Evolutionary conservation across 345 rosid genomes (phyloP).

Genomic region (Ceriops tagal): DNA sequence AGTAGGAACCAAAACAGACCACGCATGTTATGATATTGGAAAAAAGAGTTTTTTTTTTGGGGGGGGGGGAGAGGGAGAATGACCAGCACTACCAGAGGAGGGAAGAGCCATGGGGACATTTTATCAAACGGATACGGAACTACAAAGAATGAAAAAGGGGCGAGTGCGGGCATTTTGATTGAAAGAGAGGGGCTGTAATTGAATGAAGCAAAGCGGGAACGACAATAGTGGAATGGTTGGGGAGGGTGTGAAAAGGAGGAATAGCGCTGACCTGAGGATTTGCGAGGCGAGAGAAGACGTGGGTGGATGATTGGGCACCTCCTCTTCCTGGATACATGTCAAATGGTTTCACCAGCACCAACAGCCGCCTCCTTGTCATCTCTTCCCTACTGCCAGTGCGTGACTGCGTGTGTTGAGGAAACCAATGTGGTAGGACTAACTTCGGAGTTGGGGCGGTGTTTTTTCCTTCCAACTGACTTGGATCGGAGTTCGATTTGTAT

Average conservation of each 20-base stretch:
- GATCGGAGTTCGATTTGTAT: too few relatives aligned
- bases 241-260: not conserved
- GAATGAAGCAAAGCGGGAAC: not conserved
- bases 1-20: too few relatives aligned
- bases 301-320: not conserved
- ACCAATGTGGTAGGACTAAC: too few relatives aligned
- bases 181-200: not conserved
- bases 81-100: not conserved
- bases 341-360: conserved; percentile 73
- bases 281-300: conserved; percentile 29
- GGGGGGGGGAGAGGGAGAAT: not conserved
- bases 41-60: not conserved
- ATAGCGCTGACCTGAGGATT: conserved; percentile 43
- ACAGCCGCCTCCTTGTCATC: conserved; percentile 68
- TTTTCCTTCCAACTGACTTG: too few relatives aligned
- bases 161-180: not conserved
- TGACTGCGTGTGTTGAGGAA: too few relatives aligned
- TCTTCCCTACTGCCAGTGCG: not conserved
- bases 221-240: not conserved
- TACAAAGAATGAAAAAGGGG: not conserved
- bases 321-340: conserved; percentile 49
- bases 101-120: conserved; percentile 17
- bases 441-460: too few relatives aligned
- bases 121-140: conserved; percentile 39
- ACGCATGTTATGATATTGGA: too few relatives aligned